A percentile compares a stretch with the other conserved stretches of the same genome.
These are phyloP conservation scores for Suillus placidus DNA, from an alignment of 768 basidiomycete species.

Conservation along the genomic window DNA sequence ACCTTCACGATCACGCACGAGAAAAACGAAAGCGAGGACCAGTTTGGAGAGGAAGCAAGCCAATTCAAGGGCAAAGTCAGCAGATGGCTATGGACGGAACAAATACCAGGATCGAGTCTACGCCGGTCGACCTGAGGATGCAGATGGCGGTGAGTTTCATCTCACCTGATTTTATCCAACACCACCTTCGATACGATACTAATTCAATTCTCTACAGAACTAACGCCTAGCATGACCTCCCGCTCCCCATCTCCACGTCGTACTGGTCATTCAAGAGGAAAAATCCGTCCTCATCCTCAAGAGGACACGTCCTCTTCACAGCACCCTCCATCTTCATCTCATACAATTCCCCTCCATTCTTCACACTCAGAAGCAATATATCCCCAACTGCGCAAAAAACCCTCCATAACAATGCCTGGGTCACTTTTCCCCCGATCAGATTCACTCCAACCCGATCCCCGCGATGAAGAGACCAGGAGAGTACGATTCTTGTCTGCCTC, in stretches of 20 bases:
- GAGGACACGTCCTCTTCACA: conserved; percentile 12
- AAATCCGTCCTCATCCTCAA: conserved; percentile 3
- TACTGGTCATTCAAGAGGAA: background rate
- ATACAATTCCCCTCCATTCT: conserved; percentile 20
- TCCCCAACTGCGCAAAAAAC: conserved; percentile 26
- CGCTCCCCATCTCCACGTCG: conserved; percentile 23
- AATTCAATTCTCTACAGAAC: conserved; percentile 19
- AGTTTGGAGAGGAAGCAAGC: conserved; percentile 9
- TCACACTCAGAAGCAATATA: conserved; percentile 21
- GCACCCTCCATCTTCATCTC: conserved; percentile 24
- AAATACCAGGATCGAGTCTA: conserved; percentile 5
- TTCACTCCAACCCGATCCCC: conserved; percentile 53
- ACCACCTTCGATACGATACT: conserved; percentile 8
- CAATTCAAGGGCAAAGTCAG: conserved; percentile 27
- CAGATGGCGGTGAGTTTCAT: conserved; percentile 25
- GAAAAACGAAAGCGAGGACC: conserved; percentile 12
- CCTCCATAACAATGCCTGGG: conserved; percentile 73
- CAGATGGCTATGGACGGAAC: conserved; percentile 12
- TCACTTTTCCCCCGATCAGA: conserved; percentile 75
- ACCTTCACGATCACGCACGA: conserved; percentile 16
- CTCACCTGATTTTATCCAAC: background rate
- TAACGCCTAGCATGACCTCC: conserved; percentile 23
- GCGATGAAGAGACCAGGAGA: background rate
- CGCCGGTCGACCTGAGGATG: conserved; percentile 11
- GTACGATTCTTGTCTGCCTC: background rate